Evolutionary conservation across 768 basidiomycete genomes (phyloP).

Genomic region (Coprinopsis sp.): DNA sequence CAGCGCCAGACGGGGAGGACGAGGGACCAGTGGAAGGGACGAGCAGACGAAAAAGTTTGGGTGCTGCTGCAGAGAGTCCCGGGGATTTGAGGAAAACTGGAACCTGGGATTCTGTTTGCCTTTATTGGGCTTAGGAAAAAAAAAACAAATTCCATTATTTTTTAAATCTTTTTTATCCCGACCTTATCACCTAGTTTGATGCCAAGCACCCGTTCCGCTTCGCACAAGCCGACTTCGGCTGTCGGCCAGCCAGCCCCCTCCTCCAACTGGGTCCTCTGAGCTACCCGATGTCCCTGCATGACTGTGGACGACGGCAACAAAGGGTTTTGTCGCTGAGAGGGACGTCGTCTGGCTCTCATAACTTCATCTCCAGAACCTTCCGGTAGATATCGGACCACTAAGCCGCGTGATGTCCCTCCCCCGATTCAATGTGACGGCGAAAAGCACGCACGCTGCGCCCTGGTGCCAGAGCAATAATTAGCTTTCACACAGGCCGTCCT

Average conservation of each 20-base stretch:
- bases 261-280: too few relatives aligned
- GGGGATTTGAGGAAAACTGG: conserved; percentile 12
- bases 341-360: too few relatives aligned
- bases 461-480: too few relatives aligned
- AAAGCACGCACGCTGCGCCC: conserved; percentile 1
- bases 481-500: too few relatives aligned
- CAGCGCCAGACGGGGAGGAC: conserved; percentile 6
- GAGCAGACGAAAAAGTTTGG: background rate
- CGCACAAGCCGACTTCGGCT: background rate
- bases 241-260: background rate
- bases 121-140: conserved; percentile 4
- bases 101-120: conserved; percentile 7
- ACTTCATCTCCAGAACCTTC: too few relatives aligned
- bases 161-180: background rate
- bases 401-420: background rate
- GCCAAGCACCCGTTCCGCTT: conserved; percentile 7
- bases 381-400: background rate
- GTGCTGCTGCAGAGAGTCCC: conserved; percentile 1
- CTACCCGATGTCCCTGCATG: too few relatives aligned
- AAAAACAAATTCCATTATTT: too few relatives aligned
- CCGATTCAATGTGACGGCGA: background rate
- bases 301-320: too few relatives aligned
- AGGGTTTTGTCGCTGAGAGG: too few relatives aligned
- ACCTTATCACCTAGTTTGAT: conserved; percentile 6
- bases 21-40: conserved; percentile 7